Evolutionary conservation across 2,329 filamentous ascomycete genomes (phyloP), one percentile per base, ranked within the genome.

Genomic region (Fonsecaea nubica): DNA sequence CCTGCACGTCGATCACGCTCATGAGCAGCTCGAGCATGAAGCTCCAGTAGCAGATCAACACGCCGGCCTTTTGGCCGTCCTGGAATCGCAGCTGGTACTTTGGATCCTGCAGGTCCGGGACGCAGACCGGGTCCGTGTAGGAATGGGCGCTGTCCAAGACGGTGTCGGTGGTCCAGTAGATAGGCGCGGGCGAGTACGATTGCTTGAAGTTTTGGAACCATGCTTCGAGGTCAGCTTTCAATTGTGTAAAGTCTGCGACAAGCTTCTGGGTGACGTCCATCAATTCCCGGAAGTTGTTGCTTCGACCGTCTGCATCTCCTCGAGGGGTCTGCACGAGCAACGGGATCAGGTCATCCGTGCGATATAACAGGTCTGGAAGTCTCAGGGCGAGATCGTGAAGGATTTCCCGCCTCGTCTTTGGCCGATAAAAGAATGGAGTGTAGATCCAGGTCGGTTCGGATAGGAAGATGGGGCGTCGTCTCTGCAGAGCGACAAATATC

Each of bases 31-130:
- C 58, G 6, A 62, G 58, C 33, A 53, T 54, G 6, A 55, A 21
- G 45, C 45, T 45, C 58, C 58, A 62, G 35, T 62, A 62, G 33
- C 7, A 42, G 7, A 55, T 42, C 18, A 62, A 18, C 12, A 35
- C 18, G 21, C 58, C 58, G 9, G 58, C 58, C 38, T 62, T 62
- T 15, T 62, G 58, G 3, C 58, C 58, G 18, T 62, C 58, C 9
- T 15, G 45, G 25, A 62, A 62, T 13, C 58, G 25, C 32, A 62
- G 36, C 30, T 50, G 45, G 13, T 55, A 21, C 21, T n/a, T 40
- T 1, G 58, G 35, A n/a, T 54, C 58, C 5, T 40, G 10, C 8
- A 50, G 30, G 12, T 40, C 32, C 4, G 58, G 58, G 8, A 55
- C 25, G 45, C 58, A 62, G 3, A 54, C 9, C 12, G 58, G 21